These are phyloP conservation scores for Lycium ferocissimum DNA, from an alignment of 257 asterid species.

Conservation along the genomic window DNA sequence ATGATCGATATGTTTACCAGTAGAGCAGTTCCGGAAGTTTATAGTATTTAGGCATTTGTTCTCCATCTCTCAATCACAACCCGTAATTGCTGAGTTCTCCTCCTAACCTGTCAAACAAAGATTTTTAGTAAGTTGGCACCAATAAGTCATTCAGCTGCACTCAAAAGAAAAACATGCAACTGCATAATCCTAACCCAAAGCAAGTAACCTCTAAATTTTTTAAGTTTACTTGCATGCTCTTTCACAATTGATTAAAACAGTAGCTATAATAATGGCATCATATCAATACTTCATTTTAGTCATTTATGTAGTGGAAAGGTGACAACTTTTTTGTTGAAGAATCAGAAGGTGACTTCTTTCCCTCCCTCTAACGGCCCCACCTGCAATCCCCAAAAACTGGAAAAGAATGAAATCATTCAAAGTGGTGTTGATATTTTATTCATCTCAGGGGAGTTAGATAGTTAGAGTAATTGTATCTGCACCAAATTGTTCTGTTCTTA, in stretches of 20 bases:
- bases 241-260: conserved; percentile 13
- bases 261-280: neutral
- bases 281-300: neutral
- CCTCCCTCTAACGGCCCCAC: neutral
- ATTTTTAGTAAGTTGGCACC: neutral
- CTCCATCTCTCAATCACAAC: conserved; percentile 79
- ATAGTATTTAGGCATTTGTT: conserved; percentile 44
- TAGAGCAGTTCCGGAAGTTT: neutral
- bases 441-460: neutral
- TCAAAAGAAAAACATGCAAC: conserved; percentile 12
- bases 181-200: neutral
- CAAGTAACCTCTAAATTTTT: conserved; percentile 12
- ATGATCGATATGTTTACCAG: neutral
- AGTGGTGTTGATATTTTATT: neutral
- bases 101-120: conserved; percentile 56
- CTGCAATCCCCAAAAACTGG: neutral
- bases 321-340: conserved; percentile 9
- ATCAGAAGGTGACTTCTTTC: neutral
- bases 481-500: neutral
- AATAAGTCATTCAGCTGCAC: neutral
- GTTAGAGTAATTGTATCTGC: neutral
- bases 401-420: neutral
- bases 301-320: neutral
- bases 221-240: neutral
- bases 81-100: conserved; percentile 59